Evolutionary conservation across 1,284 basidiomycete species (phyloP).

Genomic region (Gomphus bonarii): DNA sequence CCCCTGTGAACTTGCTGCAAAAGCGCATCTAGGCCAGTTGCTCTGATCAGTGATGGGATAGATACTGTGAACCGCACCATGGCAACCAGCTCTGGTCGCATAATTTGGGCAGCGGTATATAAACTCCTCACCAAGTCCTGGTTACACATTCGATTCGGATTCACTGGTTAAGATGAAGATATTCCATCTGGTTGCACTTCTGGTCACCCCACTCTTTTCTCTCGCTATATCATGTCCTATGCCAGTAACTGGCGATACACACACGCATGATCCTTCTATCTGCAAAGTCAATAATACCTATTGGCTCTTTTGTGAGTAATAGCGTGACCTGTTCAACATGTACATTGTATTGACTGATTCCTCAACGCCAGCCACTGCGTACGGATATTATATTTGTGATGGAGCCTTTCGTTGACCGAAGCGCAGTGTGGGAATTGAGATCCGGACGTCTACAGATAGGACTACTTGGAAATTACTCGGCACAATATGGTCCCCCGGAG

Average conservation of each 20-base stretch:
- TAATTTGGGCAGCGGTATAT: not conserved
- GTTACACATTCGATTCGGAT: not conserved
- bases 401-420: conserved; percentile 20
- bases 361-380: conserved; percentile 10
- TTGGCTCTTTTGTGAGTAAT: conserved; percentile 37
- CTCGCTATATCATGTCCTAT: conserved; percentile 24
- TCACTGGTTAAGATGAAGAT: not conserved
- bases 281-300: conserved; percentile 41
- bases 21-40: too few relatives aligned
- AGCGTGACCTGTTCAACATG: not conserved
- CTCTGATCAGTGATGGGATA: too few relatives aligned
- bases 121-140: not conserved
- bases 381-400: not conserved
- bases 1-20: too few relatives aligned
- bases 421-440: conserved; percentile 38
- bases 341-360: not conserved
- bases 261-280: conserved; percentile 38
- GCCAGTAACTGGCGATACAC: conserved; percentile 33
- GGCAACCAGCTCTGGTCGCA: not conserved
- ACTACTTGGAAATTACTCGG: conserved; percentile 39
- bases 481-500: conserved; percentile 38
- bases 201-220: not conserved
- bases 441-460: conserved; percentile 41
- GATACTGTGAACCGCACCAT: too few relatives aligned
- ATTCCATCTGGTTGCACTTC: not conserved